These are phyloP conservation scores for Adansonia digitata DNA, from an alignment of 345 rosid species.

Conservation along the genomic window DNA sequence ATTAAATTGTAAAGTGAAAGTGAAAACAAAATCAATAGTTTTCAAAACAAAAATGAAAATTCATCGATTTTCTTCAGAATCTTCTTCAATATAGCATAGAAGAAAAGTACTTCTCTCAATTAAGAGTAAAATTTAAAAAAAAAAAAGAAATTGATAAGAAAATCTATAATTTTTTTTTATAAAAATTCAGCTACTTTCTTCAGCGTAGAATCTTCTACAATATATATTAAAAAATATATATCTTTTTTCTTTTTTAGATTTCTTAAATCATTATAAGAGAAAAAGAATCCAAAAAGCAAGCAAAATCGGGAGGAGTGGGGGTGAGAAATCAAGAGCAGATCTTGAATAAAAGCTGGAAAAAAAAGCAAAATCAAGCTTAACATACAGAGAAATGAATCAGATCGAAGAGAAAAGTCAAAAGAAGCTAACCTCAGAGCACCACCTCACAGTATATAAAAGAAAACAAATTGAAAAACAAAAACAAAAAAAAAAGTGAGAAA, in stretches of 20 bases:
- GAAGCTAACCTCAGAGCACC: slow-evolving; percentile 10
- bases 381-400: neutral
- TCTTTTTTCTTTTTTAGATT: neutral
- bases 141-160: too few relatives aligned
- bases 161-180: too few relatives aligned
- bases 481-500: neutral
- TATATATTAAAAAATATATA: neutral
- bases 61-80: neutral
- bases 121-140: too few relatives aligned
- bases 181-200: neutral
- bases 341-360: neutral
- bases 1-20: neutral
- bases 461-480: neutral
- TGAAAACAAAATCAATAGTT: neutral
- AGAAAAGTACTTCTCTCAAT: too few relatives aligned
- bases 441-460: neutral
- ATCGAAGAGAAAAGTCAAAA: neutral
- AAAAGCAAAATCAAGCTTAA: neutral
- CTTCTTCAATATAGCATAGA: neutral
- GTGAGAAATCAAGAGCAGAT: neutral
- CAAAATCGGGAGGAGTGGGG: neutral
- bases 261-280: neutral
- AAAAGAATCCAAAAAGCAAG: neutral
- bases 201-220: neutral
- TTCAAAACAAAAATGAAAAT: neutral